Evolutionary conservation across 805 yeast species (phyloP).

Genomic region (Suhomyces sp.): DNA sequence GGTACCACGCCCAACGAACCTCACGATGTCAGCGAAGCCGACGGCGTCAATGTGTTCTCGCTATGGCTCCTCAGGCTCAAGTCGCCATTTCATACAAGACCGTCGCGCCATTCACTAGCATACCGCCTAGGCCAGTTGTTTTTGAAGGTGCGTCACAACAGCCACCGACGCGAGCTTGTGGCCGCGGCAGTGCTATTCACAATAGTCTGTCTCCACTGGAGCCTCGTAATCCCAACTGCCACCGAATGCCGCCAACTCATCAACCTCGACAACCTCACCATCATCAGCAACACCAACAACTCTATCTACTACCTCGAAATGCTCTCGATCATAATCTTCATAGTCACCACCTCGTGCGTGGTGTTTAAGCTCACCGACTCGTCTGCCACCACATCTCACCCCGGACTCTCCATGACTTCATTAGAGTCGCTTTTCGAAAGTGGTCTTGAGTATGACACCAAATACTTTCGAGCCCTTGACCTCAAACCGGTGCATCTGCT

Average conservation of each 20-base stretch:
- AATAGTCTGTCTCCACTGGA: constrained; percentile 19
- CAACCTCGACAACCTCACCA: constrained; percentile 8
- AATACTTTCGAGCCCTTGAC: constrained; percentile 30
- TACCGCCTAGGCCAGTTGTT: constrained; percentile 33
- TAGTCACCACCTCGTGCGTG: constrained; percentile 47
- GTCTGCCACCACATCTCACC: constrained; percentile 2
- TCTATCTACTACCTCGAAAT: constrained; percentile 56
- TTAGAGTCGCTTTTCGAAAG: not conserved
- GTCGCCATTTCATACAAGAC: constrained; percentile 11
- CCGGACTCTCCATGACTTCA: not conserved
- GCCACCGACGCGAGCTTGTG: constrained; percentile 18
- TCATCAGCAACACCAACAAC: constrained; percentile 37
- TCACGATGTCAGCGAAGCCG: constrained; percentile 10
- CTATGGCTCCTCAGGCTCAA: constrained; percentile 18
- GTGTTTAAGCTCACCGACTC: constrained; percentile 26
- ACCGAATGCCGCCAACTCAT: constrained; percentile 9
- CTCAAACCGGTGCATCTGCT: constrained; percentile 44
- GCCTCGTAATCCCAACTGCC: constrained; percentile 17
- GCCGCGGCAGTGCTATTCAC: constrained; percentile 14
- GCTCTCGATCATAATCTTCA: constrained; percentile 47
- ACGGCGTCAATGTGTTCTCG: constrained; percentile 29
- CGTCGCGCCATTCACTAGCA: constrained; percentile 17
- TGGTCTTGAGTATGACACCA: constrained; percentile 8
- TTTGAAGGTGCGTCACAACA: constrained; percentile 27
- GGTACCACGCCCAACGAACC: not conserved